Evolutionary conservation across 306 rosid species (phyloP).

Genomic region (Inga laurina): DNA sequence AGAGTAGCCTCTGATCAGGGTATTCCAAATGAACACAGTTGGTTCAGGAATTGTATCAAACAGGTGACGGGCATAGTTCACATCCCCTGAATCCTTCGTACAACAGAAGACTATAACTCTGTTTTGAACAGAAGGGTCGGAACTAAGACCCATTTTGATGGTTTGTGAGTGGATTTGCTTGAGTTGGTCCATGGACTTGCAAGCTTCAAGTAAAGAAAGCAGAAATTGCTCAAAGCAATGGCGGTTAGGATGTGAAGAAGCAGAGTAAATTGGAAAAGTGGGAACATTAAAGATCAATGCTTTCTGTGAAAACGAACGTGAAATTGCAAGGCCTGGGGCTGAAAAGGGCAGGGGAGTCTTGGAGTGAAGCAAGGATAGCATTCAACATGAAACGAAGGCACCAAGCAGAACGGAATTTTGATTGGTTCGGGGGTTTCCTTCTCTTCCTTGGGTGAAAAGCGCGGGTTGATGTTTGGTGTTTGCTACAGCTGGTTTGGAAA

Average conservation of each 20-base stretch:
- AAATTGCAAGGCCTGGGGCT: constrained; percentile 32
- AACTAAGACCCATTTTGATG: constrained; percentile 50
- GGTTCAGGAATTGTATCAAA: constrained; percentile 72
- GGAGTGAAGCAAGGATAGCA: constrained; percentile 22
- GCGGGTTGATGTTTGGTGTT: neutral
- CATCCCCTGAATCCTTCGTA: constrained; percentile 47
- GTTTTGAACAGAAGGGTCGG: constrained; percentile 44
- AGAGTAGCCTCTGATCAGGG: constrained; percentile 77
- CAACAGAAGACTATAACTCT: constrained; percentile 54
- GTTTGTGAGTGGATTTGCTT: constrained; percentile 72
- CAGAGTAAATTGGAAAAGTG: constrained; percentile 25
- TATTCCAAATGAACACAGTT: constrained; percentile 66
- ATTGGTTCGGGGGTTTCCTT: neutral
- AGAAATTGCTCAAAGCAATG: constrained; percentile 31
- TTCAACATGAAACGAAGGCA: neutral
- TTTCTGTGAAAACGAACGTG: constrained; percentile 28
- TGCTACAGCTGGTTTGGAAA: neutral
- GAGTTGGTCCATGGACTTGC: constrained; percentile 66
- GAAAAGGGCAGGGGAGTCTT: constrained; percentile 29
- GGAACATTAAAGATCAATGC: constrained; percentile 46
- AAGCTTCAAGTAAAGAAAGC: constrained; percentile 44
- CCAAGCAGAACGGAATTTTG: neutral
- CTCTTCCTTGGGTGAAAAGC: neutral
- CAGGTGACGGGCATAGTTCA: constrained; percentile 62
- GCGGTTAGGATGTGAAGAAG: constrained; percentile 10